Percentiles rank a stretch among this genome's conserved stretches.
These are phyloP conservation scores for Papiliotrema terrestris DNA, from an alignment of 1,284 basidiomycete species.

Conservation along the genomic window DNA sequence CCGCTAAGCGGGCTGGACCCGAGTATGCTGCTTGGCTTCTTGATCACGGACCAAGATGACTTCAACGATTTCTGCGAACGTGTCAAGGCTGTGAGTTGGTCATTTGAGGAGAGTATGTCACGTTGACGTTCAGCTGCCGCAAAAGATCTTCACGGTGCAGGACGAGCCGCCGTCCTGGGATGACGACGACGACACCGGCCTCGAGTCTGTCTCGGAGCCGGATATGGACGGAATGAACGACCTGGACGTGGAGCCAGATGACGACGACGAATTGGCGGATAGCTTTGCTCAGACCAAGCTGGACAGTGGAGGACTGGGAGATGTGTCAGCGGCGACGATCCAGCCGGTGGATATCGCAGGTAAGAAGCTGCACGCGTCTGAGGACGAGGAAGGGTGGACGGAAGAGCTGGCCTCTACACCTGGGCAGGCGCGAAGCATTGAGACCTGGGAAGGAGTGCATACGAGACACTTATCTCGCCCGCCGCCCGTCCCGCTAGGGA, in stretches of 20 bases:
- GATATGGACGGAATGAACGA: constrained; percentile 11
- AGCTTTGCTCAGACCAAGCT: neutral
- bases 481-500: neutral
- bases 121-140: constrained; percentile 57
- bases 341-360: neutral
- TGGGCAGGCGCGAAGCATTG: neutral
- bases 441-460: neutral
- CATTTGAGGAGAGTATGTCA: neutral
- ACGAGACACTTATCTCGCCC: neutral
- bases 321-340: neutral
- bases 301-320: neutral
- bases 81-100: constrained; percentile 58
- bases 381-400: neutral
- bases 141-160: constrained; percentile 74
- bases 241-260: no score
- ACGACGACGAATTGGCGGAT: constrained; percentile 3
- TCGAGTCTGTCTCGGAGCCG: constrained; percentile 74
- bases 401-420: neutral
- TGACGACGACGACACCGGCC: constrained; percentile 66
- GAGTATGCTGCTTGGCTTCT: constrained; percentile 92
- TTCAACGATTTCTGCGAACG: constrained; percentile 77
- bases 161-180: constrained; percentile 81
- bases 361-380: neutral
- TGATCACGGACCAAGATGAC: constrained; percentile 75
- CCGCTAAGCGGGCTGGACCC: constrained; percentile 86